Evolutionary conservation across 1,139 yeast genomes (phyloP).

Genomic region (Taphrina populina): DNA sequence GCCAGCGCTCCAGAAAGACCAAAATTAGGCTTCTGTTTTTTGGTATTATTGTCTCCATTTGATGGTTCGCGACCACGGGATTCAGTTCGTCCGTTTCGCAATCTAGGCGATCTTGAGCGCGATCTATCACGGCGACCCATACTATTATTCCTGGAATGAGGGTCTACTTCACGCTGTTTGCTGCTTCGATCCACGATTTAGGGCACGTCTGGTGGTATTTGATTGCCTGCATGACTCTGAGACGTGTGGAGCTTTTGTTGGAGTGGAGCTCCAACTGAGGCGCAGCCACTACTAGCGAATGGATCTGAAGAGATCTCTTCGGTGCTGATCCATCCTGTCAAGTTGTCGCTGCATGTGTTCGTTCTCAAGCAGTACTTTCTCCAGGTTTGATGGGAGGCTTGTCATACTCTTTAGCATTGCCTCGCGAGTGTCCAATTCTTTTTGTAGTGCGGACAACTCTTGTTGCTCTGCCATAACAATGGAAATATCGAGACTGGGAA

Average conservation of each 20-base stretch:
- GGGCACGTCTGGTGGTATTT: too few relatives aligned
- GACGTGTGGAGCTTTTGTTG: too few relatives aligned
- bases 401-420: not conserved
- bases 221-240: too few relatives aligned
- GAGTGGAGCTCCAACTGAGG: too few relatives aligned
- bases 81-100: not conserved
- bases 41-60: not conserved
- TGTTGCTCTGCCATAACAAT: not conserved
- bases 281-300: not conserved
- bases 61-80: not conserved
- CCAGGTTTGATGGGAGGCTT: conserved; percentile 3
- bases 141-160: too few relatives aligned
- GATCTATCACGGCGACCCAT: too few relatives aligned
- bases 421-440: not conserved
- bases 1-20: conserved; percentile 53
- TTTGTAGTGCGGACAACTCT: not conserved
- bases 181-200: too few relatives aligned
- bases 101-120: not conserved
- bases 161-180: too few relatives aligned
- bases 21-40: conserved; percentile 47
- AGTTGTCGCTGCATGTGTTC: conserved; percentile 14
- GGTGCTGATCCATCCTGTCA: not conserved
- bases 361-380: not conserved
- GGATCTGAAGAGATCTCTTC: conserved; percentile 15
- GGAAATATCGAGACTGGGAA: not conserved